Evolutionary conservation across 2,329 filamentous ascomycete genomes (phyloP), one percentile per base, ranked within the genome.

Genomic region (Tolypocladium inflatum): DNA sequence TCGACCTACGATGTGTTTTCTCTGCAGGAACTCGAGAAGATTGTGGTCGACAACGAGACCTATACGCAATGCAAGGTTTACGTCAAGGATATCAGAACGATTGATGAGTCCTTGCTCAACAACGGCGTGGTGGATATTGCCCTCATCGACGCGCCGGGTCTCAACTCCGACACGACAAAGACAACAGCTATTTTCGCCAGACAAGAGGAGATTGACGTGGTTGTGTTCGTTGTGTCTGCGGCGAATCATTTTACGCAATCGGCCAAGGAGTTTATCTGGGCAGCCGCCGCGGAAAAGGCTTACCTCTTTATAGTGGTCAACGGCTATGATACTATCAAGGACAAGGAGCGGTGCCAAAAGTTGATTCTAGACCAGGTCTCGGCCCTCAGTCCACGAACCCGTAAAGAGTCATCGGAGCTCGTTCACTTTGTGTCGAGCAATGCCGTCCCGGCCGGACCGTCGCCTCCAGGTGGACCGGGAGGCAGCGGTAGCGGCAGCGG

Each of bases 291-390:
- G 45, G 94, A 99, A 69, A 99, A 99, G 74, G 93, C 94, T 0
- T 99, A 99, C 70, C 92, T 99, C 62, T 99, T 99, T 72, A 96
- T 99, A 73, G 94, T 99, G 17, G 94, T 99, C 64, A 99, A 99
- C 70, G 92, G 93, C 21, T 99, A 91, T 67, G 94, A 99, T 73
- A 88, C 89, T 61, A 97, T 99, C 66, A 83, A 88, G 62, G 92
- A 97, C 73, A 94, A 97, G 76, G 81, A 90, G 60, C 82, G 93
- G 59, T 97, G 93, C 71, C 84, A 96, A 71, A 91, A 94, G 68
- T 89, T 91, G 84, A 94, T 99, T 55, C 73, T 99, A 59, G 91
- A 97, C 66, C 93, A 97, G 72, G 87, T 99, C 19, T 80, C 83
- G 54, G 85, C 85, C 33, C 80, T 99, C n/a, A 97, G 93, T 68